These are phyloP conservation scores for Mrakia blollopis DNA, from an alignment of 768 basidiomycete genomes.

Conservation along the genomic window DNA sequence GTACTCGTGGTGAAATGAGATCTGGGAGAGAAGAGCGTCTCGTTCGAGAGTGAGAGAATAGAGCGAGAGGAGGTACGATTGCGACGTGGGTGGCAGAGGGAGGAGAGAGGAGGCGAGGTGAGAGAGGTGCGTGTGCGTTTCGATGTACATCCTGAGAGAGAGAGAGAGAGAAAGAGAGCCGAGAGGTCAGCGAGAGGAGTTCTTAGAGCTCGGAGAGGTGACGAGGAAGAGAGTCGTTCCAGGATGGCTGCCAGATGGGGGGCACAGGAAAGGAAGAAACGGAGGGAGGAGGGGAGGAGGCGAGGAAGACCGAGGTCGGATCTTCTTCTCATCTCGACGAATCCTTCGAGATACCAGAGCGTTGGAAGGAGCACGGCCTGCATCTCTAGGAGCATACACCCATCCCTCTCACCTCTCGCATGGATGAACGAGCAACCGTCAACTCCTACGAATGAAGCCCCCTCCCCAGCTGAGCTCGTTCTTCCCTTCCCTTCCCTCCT, in stretches of 20 bases:
- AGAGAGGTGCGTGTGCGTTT: slow-evolving; percentile 42
- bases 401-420: not conserved
- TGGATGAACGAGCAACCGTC: too few relatives aligned
- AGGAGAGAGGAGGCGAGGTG: slow-evolving; percentile 41
- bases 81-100: slow-evolving; percentile 40
- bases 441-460: too few relatives aligned
- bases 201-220: too few relatives aligned
- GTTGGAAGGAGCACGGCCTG: too few relatives aligned
- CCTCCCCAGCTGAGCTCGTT: not conserved
- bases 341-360: too few relatives aligned
- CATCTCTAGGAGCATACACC: too few relatives aligned
- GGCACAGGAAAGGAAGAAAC: too few relatives aligned
- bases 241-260: too few relatives aligned
- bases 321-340: not conserved
- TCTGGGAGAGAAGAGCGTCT: slow-evolving; percentile 44
- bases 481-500: not conserved
- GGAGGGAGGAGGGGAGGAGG: not conserved
- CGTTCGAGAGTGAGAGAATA: slow-evolving; percentile 46
- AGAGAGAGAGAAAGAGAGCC: not conserved
- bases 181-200: not conserved
- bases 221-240: too few relatives aligned
- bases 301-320: not conserved
- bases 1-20: slow-evolving; percentile 46
- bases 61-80: slow-evolving; percentile 44
- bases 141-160: slow-evolving; percentile 42